Conservation (phyloP, 2,329 filamentous ascomycete species). For the Cercospora sp. region DNA sequence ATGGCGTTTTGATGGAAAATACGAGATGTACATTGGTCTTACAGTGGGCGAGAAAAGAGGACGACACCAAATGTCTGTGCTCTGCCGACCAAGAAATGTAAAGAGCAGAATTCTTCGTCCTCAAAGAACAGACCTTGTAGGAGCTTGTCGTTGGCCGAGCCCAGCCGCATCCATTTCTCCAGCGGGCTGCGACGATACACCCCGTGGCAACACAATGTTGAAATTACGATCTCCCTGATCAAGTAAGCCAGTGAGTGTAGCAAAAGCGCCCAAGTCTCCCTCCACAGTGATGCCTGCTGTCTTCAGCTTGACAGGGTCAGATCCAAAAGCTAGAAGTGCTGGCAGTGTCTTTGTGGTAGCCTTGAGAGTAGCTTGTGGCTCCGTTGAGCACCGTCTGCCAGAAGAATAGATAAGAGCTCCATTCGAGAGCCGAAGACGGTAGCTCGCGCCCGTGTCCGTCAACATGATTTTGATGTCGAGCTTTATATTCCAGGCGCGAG, state of each 20-base stretch:
- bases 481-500: neutral
- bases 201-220: neutral
- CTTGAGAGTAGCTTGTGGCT: neutral
- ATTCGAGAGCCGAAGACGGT: neutral
- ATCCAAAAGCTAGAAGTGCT: neutral
- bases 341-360: neutral
- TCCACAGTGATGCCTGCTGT: neutral
- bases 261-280: neutral
- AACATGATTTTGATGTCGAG: neutral
- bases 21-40: too few relatives aligned
- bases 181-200: too few relatives aligned
- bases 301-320: neutral
- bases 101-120: too few relatives aligned
- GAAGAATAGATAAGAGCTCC: neutral
- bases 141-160: too few relatives aligned
- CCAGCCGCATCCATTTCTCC: too few relatives aligned
- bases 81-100: too few relatives aligned
- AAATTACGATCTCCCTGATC: neutral
- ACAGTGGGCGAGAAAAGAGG: too few relatives aligned
- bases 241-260: neutral
- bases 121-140: too few relatives aligned
- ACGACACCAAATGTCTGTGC: too few relatives aligned
- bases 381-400: neutral
- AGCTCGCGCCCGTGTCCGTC: neutral
- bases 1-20: too few relatives aligned